Conservation (phyloP, 2,329 filamentous ascomycete species). For the Rhexocercosporidium sp. region DNA sequence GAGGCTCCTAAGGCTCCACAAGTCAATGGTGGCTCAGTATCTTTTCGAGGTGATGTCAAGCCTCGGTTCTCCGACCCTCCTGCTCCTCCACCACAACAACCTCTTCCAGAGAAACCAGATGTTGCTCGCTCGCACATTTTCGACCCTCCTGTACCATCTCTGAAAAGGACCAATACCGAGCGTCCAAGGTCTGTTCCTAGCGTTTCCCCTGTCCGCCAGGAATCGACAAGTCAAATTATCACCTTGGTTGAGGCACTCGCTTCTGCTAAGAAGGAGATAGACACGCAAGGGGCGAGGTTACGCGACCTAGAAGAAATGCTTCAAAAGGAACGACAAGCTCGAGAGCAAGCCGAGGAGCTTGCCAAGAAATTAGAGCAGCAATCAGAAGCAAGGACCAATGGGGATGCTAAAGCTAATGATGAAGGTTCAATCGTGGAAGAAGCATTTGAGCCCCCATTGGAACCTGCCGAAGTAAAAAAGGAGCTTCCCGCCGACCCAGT, state of each 20-base stretch:
- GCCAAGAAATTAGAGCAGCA: constrained; percentile 73
- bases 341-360: constrained; percentile 83
- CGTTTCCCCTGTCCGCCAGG: constrained; percentile 53
- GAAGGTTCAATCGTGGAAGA: constrained; percentile 51
- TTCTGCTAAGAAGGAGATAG: constrained; percentile 83
- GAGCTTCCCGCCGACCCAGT: constrained; percentile 23
- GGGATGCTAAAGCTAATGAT: constrained; percentile 45
- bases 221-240: constrained; percentile 74
- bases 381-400: constrained; percentile 48
- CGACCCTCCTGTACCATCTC: constrained; percentile 58
- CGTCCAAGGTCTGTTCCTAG: constrained; percentile 64
- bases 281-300: constrained; percentile 79
- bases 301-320: constrained; percentile 81
- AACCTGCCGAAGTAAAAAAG: constrained; percentile 38
- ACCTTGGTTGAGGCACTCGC: constrained; percentile 85
- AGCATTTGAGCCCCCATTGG: constrained; percentile 50
- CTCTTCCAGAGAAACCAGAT: constrained; percentile 91
- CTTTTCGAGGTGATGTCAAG: constrained; percentile 73
- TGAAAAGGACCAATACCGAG: constrained; percentile 80
- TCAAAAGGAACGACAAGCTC: constrained; percentile 77
- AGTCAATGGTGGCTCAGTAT: constrained; percentile 51
- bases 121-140: constrained; percentile 55
- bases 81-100: constrained; percentile 90
- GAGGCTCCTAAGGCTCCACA: constrained; percentile 55
- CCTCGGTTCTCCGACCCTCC: constrained; percentile 91